Conservation (phyloP, 352 stramenopile genomes). For the Globisporangium cederbergense region DNA sequence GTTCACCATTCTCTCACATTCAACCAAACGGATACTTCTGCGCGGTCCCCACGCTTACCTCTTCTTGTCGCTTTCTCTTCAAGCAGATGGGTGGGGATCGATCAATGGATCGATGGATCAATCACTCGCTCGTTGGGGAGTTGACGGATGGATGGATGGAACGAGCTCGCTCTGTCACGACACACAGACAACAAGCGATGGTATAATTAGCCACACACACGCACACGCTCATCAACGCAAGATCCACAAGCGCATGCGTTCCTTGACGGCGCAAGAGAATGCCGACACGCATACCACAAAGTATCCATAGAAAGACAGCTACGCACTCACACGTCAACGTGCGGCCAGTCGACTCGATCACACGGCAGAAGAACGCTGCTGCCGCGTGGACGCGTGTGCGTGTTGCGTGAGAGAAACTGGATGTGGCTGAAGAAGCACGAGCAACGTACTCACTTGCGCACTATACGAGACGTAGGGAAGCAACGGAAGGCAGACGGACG, state of each 20-base stretch:
- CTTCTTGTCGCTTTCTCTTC: background rate
- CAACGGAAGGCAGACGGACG: background rate
- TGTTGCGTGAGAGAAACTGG: background rate
- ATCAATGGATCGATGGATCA: slow-evolving; percentile 24
- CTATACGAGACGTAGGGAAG: background rate
- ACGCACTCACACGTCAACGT: background rate
- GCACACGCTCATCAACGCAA: background rate
- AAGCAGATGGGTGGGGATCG: slow-evolving; percentile 15
- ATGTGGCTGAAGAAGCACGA: background rate
- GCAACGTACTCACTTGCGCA: background rate
- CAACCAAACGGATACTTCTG: background rate
- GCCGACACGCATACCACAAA: background rate
- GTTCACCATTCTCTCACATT: slow-evolving; percentile 3
- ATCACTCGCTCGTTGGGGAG: slow-evolving; percentile 9
- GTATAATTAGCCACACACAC: slow-evolving; percentile 7
- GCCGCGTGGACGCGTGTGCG: background rate
- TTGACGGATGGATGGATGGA: slow-evolving; percentile 2
- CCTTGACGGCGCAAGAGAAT: slow-evolving; percentile 3
- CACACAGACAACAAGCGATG: background rate
- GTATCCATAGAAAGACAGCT: slow-evolving; percentile 4
- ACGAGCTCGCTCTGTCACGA: background rate
- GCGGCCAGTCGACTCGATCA: background rate
- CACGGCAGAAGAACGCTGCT: background rate
- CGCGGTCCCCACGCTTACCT: slow-evolving; percentile 1
- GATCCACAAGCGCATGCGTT: background rate